Base-by-base conservation (phyloP, 805 yeast genomes). In the Metschnikowia anglica region DNA sequence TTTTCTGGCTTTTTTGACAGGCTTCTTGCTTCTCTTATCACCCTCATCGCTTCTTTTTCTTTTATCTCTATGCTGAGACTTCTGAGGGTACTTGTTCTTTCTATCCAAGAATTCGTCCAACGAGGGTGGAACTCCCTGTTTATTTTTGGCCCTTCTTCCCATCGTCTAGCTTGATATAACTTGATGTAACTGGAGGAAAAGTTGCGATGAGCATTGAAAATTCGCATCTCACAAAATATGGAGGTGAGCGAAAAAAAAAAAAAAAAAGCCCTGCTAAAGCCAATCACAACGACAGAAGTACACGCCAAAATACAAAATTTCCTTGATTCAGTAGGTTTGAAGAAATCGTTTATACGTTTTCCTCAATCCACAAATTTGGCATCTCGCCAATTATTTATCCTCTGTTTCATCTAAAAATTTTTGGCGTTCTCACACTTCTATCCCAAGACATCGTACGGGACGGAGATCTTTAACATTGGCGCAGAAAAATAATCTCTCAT, bases 111-210 rank as follows among this genome's bases (percentile, higher is more conserved):
- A 83, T 58, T 91, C 96, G 34, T 91, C 98, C 49, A 83, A 72
- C 5, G 89, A 62, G 26, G 97, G 97, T 54, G 98, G 98, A 46
- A 78, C 86, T 34, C 88, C 93, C 70, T 91, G 98, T 74, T 88
- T 91, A 58, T 88, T 85, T 67, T 85, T 88, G 46, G 88, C 87
- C 73, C 87, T 83, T 79, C 96, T 85, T 64, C 98, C 98, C 96
- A 90, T 88, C 31, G 44, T 46, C 21, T 33, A 20, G 21, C 27
- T 25, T 34, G 43, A 34, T 21, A 9, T 25, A 25, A 29, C 19
- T 23, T 16, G 21, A 33, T 37, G 49, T 40, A 31, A 37, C 27
- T 34, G 26, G 36, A 18, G 23, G 43, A 41, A 49, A 48, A 44
- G 37, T 16, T 48, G 55, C 55, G 55, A 51, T 51, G 56, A 48